phyloP scores from a whole-genome alignment of 495 filamentous ascomycete species.

The Oidiodendron maius region DNA sequence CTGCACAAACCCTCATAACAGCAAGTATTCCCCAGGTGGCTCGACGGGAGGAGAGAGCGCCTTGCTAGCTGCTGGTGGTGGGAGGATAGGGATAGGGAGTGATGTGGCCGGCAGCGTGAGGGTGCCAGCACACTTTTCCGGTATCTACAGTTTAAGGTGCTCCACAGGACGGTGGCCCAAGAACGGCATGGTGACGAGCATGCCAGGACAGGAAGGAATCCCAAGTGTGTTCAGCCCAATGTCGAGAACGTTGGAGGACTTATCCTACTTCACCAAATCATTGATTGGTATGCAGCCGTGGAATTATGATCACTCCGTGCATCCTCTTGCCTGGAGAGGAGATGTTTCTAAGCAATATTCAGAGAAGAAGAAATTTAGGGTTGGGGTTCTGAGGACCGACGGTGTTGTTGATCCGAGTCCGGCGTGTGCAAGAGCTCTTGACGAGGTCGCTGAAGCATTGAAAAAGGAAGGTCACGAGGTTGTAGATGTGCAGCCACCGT shows the following conservation, averaged over 20 bases:
- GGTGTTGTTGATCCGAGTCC: conserved; percentile 85
- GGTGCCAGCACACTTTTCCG: conserved; percentile 82
- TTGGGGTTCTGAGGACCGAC: conserved; percentile 78
- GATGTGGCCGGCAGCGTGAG: conserved; percentile 93
- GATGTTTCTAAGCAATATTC: conserved; percentile 52
- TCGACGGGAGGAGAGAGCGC: conserved; percentile 88
- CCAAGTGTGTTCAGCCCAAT: conserved; percentile 89
- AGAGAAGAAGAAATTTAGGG: conserved; percentile 54
- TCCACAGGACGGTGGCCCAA: conserved; percentile 97
- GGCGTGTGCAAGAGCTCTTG: conserved; percentile 73
- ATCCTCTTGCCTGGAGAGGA: conserved; percentile 75
- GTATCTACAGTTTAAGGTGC: conserved; percentile 85
- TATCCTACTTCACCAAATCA: conserved; percentile 77
- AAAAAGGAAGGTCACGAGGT: conserved; percentile 68
- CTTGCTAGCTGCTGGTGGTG: conserved; percentile 76
- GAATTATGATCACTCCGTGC: conserved; percentile 82
- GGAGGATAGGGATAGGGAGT: conserved; percentile 88
- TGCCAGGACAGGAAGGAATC: conserved; percentile 92
- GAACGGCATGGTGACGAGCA: conserved; percentile 75
- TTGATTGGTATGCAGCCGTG: conserved; percentile 83
- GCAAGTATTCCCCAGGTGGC: conserved; percentile 81
- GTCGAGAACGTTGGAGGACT: conserved; percentile 79
- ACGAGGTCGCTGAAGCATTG: conserved; percentile 63
- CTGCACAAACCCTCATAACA: conserved; percentile 77
- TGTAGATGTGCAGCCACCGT: conserved; percentile 60